phyloP scores from a whole-genome alignment of 2,329 filamentous ascomycete species.

The Scedosporium aurantiacum region DNA sequence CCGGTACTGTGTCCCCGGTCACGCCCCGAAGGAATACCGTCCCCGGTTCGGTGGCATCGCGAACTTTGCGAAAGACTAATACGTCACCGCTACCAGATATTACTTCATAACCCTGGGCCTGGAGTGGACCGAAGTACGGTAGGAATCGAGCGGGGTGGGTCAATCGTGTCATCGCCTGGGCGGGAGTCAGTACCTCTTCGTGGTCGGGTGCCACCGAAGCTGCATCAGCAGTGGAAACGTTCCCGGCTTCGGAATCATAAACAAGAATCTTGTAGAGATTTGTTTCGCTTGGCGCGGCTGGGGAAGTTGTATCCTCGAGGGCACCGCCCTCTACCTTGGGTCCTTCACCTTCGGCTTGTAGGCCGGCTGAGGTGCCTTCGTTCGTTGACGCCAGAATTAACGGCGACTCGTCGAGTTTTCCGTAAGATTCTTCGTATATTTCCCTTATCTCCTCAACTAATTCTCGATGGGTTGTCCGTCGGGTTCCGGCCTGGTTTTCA shows the following conservation, averaged over 20 bases:
- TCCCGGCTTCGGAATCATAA: conserved; percentile 48
- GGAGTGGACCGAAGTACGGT: conserved; percentile 47
- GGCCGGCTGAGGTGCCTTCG: neutral
- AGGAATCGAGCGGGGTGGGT: conserved; percentile 55
- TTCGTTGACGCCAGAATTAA: neutral
- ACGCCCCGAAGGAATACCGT: conserved; percentile 2
- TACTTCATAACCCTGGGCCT: conserved; percentile 54
- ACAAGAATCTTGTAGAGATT: conserved; percentile 51
- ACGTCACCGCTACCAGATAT: conserved; percentile 52
- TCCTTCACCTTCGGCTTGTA: neutral
- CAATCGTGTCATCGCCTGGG: conserved; percentile 48
- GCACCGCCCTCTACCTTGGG: neutral
- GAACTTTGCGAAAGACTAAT: conserved; percentile 54
- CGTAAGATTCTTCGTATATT: conserved; percentile 1
- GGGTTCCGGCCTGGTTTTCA: neutral
- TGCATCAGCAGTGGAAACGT: conserved; percentile 48
- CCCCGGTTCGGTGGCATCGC: conserved; percentile 11
- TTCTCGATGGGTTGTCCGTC: neutral
- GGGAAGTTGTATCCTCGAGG: neutral
- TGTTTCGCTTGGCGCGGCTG: neutral
- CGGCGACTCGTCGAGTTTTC: neutral
- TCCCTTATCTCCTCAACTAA: neutral
- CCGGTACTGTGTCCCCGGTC: neutral
- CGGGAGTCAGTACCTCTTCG: conserved; percentile 41
- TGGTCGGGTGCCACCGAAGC: conserved; percentile 40